A percentile compares a stretch with the other conserved stretches of the same genome.
Evolutionary conservation across 2,329 filamentous ascomycete genomes (phyloP).

Genomic region (Colletotrichum horii): DNA sequence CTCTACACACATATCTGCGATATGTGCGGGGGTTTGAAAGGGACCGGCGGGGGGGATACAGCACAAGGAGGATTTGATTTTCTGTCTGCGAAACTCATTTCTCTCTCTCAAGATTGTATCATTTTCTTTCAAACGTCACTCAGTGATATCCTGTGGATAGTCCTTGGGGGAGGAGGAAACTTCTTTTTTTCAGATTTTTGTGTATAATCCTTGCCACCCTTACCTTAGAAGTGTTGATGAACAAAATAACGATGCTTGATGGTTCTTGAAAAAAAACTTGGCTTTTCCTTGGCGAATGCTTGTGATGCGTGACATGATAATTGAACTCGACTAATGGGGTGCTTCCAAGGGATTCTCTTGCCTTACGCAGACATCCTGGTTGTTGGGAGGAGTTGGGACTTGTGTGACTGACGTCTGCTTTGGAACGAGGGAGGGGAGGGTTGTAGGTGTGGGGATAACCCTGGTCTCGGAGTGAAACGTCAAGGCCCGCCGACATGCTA

Average conservation of each 20-base stretch:
- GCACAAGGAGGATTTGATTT: neutral
- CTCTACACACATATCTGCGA: neutral
- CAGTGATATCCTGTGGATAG: slow-evolving; percentile 19
- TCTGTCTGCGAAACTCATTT: no score
- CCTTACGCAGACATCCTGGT: neutral
- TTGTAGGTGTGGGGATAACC: neutral
- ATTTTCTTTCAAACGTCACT: neutral
- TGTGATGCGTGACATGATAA: neutral
- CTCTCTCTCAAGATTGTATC: neutral
- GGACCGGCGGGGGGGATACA: neutral
- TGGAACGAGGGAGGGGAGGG: neutral
- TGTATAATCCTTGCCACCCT: neutral
- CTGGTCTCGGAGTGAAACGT: neutral
- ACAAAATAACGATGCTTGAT: slow-evolving; percentile 16
- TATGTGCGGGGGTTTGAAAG: neutral
- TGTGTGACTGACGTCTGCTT: neutral
- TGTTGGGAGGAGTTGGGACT: neutral
- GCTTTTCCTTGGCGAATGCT: neutral
- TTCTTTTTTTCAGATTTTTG: neutral
- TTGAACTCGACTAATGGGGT: neutral
- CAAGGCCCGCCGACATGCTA: neutral
- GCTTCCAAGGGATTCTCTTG: neutral
- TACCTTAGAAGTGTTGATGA: slow-evolving; percentile 1
- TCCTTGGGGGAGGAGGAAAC: neutral
- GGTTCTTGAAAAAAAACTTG: slow-evolving; percentile 1